Base-by-base conservation (phyloP, 2,329 filamentous ascomycete species). In the Setomelanomma holmii region DNA sequence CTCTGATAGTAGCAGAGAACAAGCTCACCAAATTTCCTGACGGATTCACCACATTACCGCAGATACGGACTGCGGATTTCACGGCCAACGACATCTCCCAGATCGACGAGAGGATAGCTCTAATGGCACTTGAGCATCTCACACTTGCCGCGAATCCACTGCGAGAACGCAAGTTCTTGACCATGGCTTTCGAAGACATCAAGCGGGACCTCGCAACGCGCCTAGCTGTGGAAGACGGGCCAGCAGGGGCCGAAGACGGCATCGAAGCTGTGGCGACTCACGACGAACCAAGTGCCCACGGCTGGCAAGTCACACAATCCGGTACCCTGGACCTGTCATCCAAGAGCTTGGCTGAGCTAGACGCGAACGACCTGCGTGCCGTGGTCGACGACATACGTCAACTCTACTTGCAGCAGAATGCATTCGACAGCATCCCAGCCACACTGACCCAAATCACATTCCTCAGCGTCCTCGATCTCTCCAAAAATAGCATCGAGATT, bases 91-190 rank as follows among this genome's bases (percentile, higher is more conserved):
- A 95, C 58, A 86, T 99, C 41, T 86, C 85, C 2, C 79, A 84
- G 11, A 74, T 99, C 6, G 90, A 95, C 23, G 83, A 90, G 0
- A 87, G 86, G 58, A 85, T 98, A 51, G 89, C 88, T 4, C 79
- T 85, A 21, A 96, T 98, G 91, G 86, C 77, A 39, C 78, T 99
- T 8, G 82, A 86, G 17, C 87, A 87, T 69, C 83, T 98, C 36
- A 86, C 88, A 4, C 80, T 99, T 24, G 87, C 87, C 38, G 92
- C 91, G n/a, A 99, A 99, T 66, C 95, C 95, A 0, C 78, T 99
- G 12, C 84, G 90, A 12, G 92, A 97, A 70, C 92, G 89, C 70
- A 96, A 92, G 70, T 91, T 95, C 61, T 80, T 93, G 12, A 89
- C 85, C 0, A 90, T 96, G 77, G 83, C 84, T 19, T 92, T 90